Conservation (phyloP, 805 yeast genomes). For the Wickerhamia fluorescens region DNA sequence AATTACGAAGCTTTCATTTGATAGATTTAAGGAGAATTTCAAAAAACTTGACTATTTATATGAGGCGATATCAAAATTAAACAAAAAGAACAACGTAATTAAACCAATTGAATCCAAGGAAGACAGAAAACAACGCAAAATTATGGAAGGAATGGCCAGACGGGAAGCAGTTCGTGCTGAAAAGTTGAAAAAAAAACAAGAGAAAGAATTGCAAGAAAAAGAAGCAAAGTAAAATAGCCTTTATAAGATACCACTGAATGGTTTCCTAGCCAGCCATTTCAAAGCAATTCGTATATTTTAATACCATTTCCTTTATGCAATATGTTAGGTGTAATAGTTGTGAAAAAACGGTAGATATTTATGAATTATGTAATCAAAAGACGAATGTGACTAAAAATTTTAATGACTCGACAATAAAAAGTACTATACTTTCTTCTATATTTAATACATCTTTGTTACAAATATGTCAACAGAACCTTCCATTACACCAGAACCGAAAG, state of each 20-base stretch:
- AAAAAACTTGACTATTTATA: conserved; percentile 46
- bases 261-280: too few species aligned
- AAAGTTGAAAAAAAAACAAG: conserved; percentile 28
- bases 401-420: too few species aligned
- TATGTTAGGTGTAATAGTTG: too few species aligned
- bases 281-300: too few species aligned
- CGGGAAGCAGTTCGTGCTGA: conserved; percentile 20
- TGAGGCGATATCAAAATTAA: conserved; percentile 32
- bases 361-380: too few species aligned
- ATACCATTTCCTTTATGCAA: too few species aligned
- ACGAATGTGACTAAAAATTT: too few species aligned
- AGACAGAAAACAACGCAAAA: conserved; percentile 48
- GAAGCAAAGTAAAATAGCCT: background rate
- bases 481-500: too few species aligned
- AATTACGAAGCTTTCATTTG: conserved; percentile 48
- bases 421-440: too few species aligned
- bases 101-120: conserved; percentile 44
- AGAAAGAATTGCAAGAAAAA: conserved; percentile 5
- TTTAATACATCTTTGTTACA: too few species aligned
- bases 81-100: conserved; percentile 1
- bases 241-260: background rate
- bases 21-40: conserved; percentile 61
- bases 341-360: too few species aligned
- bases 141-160: conserved; percentile 42
- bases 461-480: too few species aligned